Percentiles rank a stretch among this genome's conserved stretches.
Conservation (phyloP, 2,329 filamentous ascomycete genomes). For the Orbilia ellipsospora region DNA sequence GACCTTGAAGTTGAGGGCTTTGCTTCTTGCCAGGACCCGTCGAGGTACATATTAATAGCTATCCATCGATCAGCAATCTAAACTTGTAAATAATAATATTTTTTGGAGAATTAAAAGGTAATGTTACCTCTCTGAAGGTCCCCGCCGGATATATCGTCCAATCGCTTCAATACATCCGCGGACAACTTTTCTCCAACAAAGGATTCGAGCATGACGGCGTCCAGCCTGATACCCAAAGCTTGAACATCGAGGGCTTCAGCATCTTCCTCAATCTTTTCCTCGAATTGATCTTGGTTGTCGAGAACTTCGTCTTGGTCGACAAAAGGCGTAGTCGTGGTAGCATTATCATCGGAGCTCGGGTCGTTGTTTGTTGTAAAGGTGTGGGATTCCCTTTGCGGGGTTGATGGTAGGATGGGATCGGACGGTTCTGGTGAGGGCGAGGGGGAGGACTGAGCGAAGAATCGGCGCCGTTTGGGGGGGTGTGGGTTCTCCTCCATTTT, state of each 20-base stretch:
- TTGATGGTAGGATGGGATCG: slow-evolving; percentile 49
- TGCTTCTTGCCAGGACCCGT: slow-evolving; percentile 72
- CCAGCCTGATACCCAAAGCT: slow-evolving; percentile 64
- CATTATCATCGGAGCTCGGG: slow-evolving; percentile 23
- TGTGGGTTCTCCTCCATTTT: slow-evolving; percentile 54
- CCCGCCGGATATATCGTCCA: slow-evolving; percentile 69
- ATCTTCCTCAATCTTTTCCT: slow-evolving; percentile 1
- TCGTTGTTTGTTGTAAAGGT: slow-evolving; percentile 13
- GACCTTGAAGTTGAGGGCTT: slow-evolving; percentile 67
- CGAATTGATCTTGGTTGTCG: slow-evolving; percentile 3
- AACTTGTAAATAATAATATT: background rate
- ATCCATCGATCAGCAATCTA: slow-evolving; percentile 5
- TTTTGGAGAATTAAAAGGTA: background rate
- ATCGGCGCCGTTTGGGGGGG: slow-evolving; percentile 45
- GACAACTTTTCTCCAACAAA: slow-evolving; percentile 71
- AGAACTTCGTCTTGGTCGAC: slow-evolving; percentile 36
- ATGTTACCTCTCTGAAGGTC: slow-evolving; percentile 70
- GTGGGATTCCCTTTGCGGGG: slow-evolving; percentile 41
- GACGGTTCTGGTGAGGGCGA: slow-evolving; percentile 41
- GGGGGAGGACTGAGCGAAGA: slow-evolving; percentile 49
- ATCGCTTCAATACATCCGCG: slow-evolving; percentile 65
- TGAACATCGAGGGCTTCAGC: slow-evolving; percentile 57
- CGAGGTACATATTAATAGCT: slow-evolving; percentile 68
- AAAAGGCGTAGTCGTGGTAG: slow-evolving; percentile 17
- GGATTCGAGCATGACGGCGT: slow-evolving; percentile 70